Evolutionary conservation across 2,329 filamentous ascomycete species (phyloP), one percentile per base, ranked within the genome.

Genomic region (Alternaria sp.): DNA sequence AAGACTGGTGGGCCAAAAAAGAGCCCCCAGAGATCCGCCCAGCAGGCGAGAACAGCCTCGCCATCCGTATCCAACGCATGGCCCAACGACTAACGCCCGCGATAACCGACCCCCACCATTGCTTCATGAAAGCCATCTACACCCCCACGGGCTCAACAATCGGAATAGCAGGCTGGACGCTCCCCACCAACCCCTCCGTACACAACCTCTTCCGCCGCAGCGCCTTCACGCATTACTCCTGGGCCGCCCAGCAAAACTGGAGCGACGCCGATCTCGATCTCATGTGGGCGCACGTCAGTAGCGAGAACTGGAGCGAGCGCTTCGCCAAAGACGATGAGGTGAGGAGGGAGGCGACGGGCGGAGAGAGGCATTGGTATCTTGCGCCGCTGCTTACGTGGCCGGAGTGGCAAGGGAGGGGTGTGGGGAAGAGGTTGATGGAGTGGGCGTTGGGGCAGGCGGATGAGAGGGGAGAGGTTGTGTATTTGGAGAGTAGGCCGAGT

Each of bases 381-480:
- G 71, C 69, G 49, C 66, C 71, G 23, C 36, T 79, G n/a, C 45
- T 74, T 5, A 73, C 67, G 6, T 77, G 62, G 66, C 76, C 76
- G 0, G 69, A 74, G 51, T 78, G 52, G 32, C 77, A 77, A 61
- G 74, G 75, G 0, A 64, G 63, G 13, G 77, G 77, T 0, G 70
- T 77, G 0, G 77, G 67, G 26, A 75, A 61, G 44, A 67, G 57
- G 45, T 52, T 79, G 62, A 28, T 79, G 62, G 43, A 67, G 19
- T 79, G 76, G 75, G 76, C 69, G 23, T 72, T 77, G 52, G 45
- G 69, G n/a, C 63, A 71, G 69, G 76, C 77, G 15, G 77, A 79
- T 72, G 54, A n/a, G 0, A 60, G 55, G 19, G 61, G 47, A 57
- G n/a, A 75, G 68, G 73, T 0, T 56, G 6, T 77, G 67, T 79